phyloP scores from a whole-genome alignment of 306 rosid genomes.

The Cicer chorassanicum region DNA sequence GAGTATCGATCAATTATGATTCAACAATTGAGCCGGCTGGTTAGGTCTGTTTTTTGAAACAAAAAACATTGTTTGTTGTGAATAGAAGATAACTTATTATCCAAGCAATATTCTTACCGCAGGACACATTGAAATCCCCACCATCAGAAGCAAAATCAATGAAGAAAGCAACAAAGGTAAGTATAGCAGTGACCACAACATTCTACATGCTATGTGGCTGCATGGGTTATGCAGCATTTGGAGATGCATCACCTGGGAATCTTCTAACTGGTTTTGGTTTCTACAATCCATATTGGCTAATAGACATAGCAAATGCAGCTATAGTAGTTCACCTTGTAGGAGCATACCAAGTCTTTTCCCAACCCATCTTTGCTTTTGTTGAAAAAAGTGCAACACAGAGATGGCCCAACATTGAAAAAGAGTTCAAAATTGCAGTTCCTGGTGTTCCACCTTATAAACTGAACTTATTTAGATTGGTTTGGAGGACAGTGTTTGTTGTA shows the following conservation, averaged over 20 bases:
- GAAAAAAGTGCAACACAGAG: slow-evolving; percentile 57
- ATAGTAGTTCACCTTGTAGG: slow-evolving; percentile 83
- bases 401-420: slow-evolving; percentile 56
- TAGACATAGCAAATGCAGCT: slow-evolving; percentile 86
- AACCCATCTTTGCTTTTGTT: slow-evolving; percentile 76
- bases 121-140: slow-evolving; percentile 86
- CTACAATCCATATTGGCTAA: slow-evolving; percentile 80
- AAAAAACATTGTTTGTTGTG: too few species aligned
- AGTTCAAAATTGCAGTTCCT: slow-evolving; percentile 57
- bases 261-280: slow-evolving; percentile 88
- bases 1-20: too few species aligned
- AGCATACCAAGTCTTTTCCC: slow-evolving; percentile 83
- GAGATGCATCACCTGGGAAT: slow-evolving; percentile 76
- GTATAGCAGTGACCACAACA: slow-evolving; percentile 65
- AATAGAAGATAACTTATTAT: neutral
- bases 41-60: too few species aligned
- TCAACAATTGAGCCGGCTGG: too few species aligned
- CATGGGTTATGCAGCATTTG: slow-evolving; percentile 91
- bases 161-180: slow-evolving; percentile 69
- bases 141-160: slow-evolving; percentile 86
- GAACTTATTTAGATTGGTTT: slow-evolving; percentile 59
- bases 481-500: slow-evolving; percentile 70
- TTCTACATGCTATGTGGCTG: slow-evolving; percentile 81
- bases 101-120: slow-evolving; percentile 20
- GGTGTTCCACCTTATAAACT: slow-evolving; percentile 50